phyloP scores from a whole-genome alignment of 2,329 filamentous ascomycete genomes.

The Colletotrichum acutatum region DNA sequence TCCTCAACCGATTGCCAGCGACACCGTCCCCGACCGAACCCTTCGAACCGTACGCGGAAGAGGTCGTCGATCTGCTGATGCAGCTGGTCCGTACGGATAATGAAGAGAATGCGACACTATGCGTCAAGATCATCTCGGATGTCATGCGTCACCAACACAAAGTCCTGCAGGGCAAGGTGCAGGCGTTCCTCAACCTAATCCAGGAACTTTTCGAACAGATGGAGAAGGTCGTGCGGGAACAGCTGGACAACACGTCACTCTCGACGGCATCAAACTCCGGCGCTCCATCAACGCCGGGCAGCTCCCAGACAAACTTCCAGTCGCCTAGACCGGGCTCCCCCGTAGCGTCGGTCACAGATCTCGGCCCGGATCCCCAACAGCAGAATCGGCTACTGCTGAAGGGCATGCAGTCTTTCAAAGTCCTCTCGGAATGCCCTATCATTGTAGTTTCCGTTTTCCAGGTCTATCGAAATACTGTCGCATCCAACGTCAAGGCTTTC shows the following conservation, averaged over 20 bases:
- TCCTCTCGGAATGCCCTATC: slow-evolving; percentile 96
- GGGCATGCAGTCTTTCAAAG: slow-evolving; percentile 99
- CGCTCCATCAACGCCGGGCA: slow-evolving; percentile 74
- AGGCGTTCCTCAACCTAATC: slow-evolving; percentile 90
- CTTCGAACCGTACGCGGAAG: slow-evolving; percentile 87
- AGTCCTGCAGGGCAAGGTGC: slow-evolving; percentile 80
- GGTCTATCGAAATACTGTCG: slow-evolving; percentile 83
- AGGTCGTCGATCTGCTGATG: slow-evolving; percentile 92
- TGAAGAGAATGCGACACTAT: slow-evolving; percentile 98
- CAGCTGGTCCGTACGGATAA: slow-evolving; percentile 90
- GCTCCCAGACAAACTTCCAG: slow-evolving; percentile 78
- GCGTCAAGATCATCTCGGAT: slow-evolving; percentile 98
- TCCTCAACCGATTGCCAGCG: slow-evolving; percentile 85
- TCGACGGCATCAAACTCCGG: slow-evolving; percentile 62
- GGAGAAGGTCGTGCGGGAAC: slow-evolving; percentile 93
- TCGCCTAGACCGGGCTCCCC: slow-evolving; percentile 92
- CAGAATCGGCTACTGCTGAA: slow-evolving; percentile 84
- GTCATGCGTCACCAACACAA: slow-evolving; percentile 93
- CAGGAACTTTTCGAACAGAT: slow-evolving; percentile 96
- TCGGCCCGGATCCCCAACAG: slow-evolving; percentile 84
- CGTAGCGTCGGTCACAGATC: slow-evolving; percentile 82
- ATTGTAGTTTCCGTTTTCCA: slow-evolving; percentile 99
- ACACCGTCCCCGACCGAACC: slow-evolving; percentile 78
- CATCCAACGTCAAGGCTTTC: slow-evolving; percentile 88
- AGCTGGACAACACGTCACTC: slow-evolving; percentile 82